Evolutionary conservation across 2,329 filamentous ascomycete genomes (phyloP).

Genomic region (Ceratocystis diversiconidia): DNA sequence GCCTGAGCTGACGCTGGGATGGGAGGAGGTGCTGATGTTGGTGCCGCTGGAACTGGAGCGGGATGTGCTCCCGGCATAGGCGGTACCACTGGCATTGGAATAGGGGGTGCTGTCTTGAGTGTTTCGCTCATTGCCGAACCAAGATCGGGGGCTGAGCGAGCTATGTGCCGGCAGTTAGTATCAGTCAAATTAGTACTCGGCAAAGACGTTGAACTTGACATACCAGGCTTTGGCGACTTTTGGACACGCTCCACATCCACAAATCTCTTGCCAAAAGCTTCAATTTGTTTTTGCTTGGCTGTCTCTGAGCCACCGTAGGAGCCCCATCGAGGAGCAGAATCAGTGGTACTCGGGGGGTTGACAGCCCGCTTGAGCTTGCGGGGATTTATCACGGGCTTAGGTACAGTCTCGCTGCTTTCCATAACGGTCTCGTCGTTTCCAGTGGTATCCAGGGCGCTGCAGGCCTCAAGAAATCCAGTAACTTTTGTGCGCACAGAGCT

Average conservation of each 20-base stretch:
- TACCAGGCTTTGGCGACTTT: slow-evolving; percentile 12
- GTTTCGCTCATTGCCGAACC: not conserved
- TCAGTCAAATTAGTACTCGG: not conserved
- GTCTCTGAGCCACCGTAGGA: slow-evolving; percentile 13
- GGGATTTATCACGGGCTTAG: slow-evolving; percentile 3
- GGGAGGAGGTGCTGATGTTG: not conserved
- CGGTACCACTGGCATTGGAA: not conserved
- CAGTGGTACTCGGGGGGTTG: not conserved
- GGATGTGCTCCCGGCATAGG: not conserved
- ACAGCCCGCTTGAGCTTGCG: not conserved
- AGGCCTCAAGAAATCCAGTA: slow-evolving; percentile 46
- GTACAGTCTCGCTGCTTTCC: slow-evolving; percentile 26
- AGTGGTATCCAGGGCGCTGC: slow-evolving; percentile 25
- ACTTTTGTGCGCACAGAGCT: slow-evolving; percentile 37
- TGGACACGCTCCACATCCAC: not conserved
- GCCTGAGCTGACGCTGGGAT: not conserved
- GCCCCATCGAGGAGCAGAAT: not conserved
- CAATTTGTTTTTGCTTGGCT: slow-evolving; percentile 15
- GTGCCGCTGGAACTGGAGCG: not conserved
- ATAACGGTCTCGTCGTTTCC: slow-evolving; percentile 27
- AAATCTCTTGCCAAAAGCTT: slow-evolving; percentile 12
- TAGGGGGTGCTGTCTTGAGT: not conserved
- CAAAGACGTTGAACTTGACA: not conserved
- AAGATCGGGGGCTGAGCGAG: slow-evolving; percentile 5
- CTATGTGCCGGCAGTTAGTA: slow-evolving; percentile 1